Percentiles rank a stretch among this genome's conserved stretches.
Conservation (phyloP, 2,329 filamentous ascomycete genomes). For the Aspergillus unguis region DNA sequence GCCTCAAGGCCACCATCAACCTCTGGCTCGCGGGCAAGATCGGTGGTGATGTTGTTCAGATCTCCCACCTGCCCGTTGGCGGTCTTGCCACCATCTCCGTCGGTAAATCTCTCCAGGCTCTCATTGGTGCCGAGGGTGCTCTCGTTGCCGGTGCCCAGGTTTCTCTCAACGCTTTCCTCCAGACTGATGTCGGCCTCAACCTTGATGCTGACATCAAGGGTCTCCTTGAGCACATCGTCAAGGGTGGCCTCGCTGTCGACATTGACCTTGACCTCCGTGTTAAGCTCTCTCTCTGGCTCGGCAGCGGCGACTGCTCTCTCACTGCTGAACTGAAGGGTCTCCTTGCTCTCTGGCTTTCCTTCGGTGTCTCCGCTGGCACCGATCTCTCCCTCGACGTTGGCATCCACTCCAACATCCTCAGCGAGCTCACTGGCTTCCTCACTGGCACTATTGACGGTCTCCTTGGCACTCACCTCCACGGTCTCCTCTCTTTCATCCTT, state of each 20-base stretch:
- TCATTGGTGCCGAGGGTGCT: constrained; percentile 29
- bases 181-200: constrained; percentile 23
- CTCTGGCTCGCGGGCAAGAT: constrained; percentile 33
- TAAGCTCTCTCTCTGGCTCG: constrained; percentile 33
- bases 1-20: constrained; percentile 30
- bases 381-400: constrained; percentile 28
- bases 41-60: constrained; percentile 26
- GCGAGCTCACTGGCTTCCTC: constrained; percentile 31
- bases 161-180: constrained; percentile 33
- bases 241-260: constrained; percentile 27
- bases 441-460: constrained; percentile 25
- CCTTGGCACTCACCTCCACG: constrained; percentile 32
- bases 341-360: constrained; percentile 36
- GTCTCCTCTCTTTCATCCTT: constrained; percentile 29
- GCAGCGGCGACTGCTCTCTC: constrained; percentile 30
- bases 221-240: constrained; percentile 28
- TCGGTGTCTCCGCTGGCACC: constrained; percentile 22
- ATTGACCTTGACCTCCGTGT: constrained; percentile 29
- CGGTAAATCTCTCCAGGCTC: constrained; percentile 30
- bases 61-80: constrained; percentile 26
- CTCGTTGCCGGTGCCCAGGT: constrained; percentile 29
- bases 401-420: constrained; percentile 22
- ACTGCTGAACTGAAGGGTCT: constrained; percentile 37
- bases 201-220: constrained; percentile 29
- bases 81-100: constrained; percentile 33